A percentile compares a stretch with the other conserved stretches of the same genome.
phyloP scores from a whole-genome alignment of 805 yeast genomes.

The Yamadazyma olivae region DNA sequence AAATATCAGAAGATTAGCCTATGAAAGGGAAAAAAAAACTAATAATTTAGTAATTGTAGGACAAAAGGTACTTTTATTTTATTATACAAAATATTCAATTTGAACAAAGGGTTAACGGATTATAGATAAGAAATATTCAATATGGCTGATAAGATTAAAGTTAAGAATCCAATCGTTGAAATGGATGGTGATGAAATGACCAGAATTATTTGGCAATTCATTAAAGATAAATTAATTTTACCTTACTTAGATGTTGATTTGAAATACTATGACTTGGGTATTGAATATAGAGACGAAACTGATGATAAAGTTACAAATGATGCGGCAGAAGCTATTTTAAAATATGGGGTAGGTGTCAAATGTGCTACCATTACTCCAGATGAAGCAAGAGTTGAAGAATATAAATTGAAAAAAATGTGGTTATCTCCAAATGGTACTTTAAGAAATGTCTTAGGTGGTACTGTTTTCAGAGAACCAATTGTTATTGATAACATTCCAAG shows the following conservation, averaged over 20 bases:
- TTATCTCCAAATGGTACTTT: constrained; percentile 95
- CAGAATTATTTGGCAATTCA: constrained; percentile 90
- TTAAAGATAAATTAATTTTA: constrained; percentile 77
- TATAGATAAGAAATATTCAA: no score
- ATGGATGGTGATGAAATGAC: constrained; percentile 99
- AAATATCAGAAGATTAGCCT: no score
- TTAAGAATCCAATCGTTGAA: constrained; percentile 87
- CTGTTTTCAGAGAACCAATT: constrained; percentile 96
- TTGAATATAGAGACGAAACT: constrained; percentile 82
- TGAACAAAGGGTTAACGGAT: no score
- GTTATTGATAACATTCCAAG: constrained; percentile 87
- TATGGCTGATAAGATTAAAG: constrained; percentile 57
- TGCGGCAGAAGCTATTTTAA: constrained; percentile 84
- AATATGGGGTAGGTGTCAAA: constrained; percentile 91
- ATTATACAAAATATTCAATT: no score
- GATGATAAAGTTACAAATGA: constrained; percentile 86
- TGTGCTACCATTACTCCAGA: constrained; percentile 99
- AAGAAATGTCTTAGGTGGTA: constrained; percentile 93
- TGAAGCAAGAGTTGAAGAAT: constrained; percentile 92
- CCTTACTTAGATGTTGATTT: constrained; percentile 87
- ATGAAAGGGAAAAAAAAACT: no score
- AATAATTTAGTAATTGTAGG: no score
- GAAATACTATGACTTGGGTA: constrained; percentile 88
- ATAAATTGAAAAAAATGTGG: constrained; percentile 94
- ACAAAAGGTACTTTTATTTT: no score